Conservation (phyloP, 2,329 filamentous ascomycete species). For the Claviceps monticola region DNA sequence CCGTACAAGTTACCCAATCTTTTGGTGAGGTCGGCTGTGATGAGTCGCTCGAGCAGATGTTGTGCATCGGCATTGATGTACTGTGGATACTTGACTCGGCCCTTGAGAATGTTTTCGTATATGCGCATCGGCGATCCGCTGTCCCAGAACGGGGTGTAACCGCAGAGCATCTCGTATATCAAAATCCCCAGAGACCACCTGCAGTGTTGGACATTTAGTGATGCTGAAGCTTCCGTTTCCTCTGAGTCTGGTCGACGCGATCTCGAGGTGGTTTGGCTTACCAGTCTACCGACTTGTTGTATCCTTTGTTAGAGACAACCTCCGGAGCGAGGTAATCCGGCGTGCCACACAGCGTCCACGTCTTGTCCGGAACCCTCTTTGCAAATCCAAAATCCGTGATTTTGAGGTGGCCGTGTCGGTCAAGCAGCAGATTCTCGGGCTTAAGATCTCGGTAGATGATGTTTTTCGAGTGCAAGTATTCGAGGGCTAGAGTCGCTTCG, state of each 20-base stretch:
- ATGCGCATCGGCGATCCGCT: conserved; percentile 97
- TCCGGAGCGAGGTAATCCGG: conserved; percentile 96
- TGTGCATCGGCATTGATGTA: conserved; percentile 93
- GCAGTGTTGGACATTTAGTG: not conserved
- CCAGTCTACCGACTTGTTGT: conserved; percentile 99
- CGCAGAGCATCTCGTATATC: conserved; percentile 99
- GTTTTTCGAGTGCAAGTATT: conserved; percentile 87
- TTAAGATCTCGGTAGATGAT: conserved; percentile 98
- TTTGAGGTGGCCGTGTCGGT: conserved; percentile 87
- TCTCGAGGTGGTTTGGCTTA: conserved; percentile 32
- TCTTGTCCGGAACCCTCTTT: conserved; percentile 96
- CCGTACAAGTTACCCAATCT: conserved; percentile 86
- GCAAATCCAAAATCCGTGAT: conserved; percentile 98
- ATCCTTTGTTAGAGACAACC: conserved; percentile 97
- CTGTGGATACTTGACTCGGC: conserved; percentile 88
- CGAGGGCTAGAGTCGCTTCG: conserved; percentile 86
- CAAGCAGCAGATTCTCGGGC: conserved; percentile 82
- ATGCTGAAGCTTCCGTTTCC: not conserved
- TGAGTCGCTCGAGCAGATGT: conserved; percentile 80
- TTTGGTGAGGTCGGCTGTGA: conserved; percentile 91
- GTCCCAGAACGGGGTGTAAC: conserved; percentile 98
- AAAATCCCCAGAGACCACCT: conserved; percentile 98
- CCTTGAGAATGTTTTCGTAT: conserved; percentile 97
- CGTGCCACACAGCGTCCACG: conserved; percentile 95
- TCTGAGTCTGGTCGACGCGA: not conserved